Percentiles rank a stretch among this genome's conserved stretches.
Evolutionary conservation across 768 basidiomycete species (phyloP).

Genomic region (Agaricus bisporus): DNA sequence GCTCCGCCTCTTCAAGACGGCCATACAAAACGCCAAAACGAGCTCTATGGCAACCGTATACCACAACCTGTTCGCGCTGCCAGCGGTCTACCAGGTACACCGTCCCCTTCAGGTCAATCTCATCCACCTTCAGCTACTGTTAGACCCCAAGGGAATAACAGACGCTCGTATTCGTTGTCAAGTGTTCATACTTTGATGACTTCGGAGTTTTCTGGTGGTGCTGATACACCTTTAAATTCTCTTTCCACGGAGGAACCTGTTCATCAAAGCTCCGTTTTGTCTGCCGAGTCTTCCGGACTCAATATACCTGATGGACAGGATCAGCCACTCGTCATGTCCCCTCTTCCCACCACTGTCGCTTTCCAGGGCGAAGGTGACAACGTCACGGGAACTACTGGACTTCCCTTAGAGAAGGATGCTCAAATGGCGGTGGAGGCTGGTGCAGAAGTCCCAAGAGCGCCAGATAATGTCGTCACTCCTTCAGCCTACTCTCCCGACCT

Average conservation of each 20-base stretch:
- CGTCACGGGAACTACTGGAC: not conserved
- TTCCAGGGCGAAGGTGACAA: not conserved
- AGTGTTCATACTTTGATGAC: constrained; percentile 15
- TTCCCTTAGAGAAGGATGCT: not conserved
- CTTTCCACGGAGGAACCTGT: constrained; percentile 10
- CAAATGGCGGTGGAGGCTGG: not conserved
- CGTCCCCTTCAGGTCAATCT: constrained; percentile 11
- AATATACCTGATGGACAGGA: not conserved
- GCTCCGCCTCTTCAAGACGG: constrained; percentile 50
- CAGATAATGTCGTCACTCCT: not conserved
- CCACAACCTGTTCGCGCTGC: constrained; percentile 31
- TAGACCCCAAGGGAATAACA: constrained; percentile 13
- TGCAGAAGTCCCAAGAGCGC: not conserved
- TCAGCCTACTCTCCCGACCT: not conserved
- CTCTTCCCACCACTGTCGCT: not conserved
- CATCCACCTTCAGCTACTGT: not conserved
- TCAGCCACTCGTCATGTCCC: not conserved
- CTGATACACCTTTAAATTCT: constrained; percentile 23
- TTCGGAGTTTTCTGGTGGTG: constrained; percentile 14
- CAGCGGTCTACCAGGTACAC: constrained; percentile 17
- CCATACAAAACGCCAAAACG: constrained; percentile 47
- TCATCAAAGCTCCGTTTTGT: not conserved
- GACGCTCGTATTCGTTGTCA: constrained; percentile 28
- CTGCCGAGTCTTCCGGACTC: not conserved
- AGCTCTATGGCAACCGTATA: constrained; percentile 73